Conservation (phyloP, 768 basidiomycete genomes). For the Macrocybe gigantea region DNA sequence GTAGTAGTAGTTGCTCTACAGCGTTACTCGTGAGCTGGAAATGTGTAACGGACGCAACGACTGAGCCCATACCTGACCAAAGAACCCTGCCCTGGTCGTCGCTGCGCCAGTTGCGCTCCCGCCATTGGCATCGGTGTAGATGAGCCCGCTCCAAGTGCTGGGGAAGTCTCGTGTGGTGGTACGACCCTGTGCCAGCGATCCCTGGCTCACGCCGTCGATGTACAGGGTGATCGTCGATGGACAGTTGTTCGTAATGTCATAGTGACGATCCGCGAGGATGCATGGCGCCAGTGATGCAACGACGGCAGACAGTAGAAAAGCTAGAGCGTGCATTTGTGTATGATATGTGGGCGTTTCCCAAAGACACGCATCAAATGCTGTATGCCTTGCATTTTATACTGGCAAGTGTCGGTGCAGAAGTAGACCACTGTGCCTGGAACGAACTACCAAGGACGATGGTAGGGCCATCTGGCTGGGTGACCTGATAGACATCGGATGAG, state of each 20-base stretch:
- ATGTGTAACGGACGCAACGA: too few species aligned
- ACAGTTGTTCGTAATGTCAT: slow-evolving; percentile 20
- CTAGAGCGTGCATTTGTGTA: too few species aligned
- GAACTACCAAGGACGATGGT: too few species aligned
- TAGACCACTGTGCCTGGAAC: too few species aligned
- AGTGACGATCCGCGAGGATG: slow-evolving; percentile 3
- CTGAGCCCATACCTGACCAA: slow-evolving; percentile 4
- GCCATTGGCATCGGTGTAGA: slow-evolving; percentile 18
- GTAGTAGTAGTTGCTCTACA: slow-evolving; percentile 3
- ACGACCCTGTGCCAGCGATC: slow-evolving; percentile 12
- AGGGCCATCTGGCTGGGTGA: too few species aligned
- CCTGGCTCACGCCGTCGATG: slow-evolving; percentile 17
- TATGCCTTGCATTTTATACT: too few species aligned
- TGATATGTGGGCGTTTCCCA: too few species aligned
- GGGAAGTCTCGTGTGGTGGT: slow-evolving; percentile 8
- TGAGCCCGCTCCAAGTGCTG: slow-evolving; percentile 17
- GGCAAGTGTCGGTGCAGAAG: too few species aligned
- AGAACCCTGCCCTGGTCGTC: slow-evolving; percentile 18
- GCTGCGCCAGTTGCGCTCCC: slow-evolving; percentile 15
- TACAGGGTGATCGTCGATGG: slow-evolving; percentile 14
- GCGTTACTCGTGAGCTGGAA: not conserved
- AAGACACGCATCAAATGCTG: too few species aligned
- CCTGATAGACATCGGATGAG: too few species aligned
- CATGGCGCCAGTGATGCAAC: too few species aligned
- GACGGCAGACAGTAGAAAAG: too few species aligned